phyloP scores from a whole-genome alignment of 2,329 filamentous ascomycete species.

The Chaetomiaceae sp. region DNA sequence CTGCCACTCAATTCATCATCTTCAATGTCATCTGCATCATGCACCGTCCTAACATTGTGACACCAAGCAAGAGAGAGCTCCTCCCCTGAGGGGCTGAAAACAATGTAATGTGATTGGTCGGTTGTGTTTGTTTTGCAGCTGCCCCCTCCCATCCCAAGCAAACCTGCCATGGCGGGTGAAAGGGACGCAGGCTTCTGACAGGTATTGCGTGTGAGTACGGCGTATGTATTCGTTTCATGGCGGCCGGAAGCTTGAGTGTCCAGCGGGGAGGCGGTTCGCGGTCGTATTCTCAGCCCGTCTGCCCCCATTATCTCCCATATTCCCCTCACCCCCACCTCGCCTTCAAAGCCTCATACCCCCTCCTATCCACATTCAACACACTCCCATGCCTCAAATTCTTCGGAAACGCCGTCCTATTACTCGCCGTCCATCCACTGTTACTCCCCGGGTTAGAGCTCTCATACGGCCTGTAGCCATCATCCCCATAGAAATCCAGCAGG shows the following conservation, averaged over 20 bases:
- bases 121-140: not conserved
- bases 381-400: conserved; percentile 48
- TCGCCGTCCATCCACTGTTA: conserved; percentile 44
- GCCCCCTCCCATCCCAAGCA: too few relatives aligned
- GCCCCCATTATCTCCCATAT: too few relatives aligned
- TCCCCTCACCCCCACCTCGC: conserved; percentile 32
- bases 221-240: too few relatives aligned
- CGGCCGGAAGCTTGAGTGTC: too few relatives aligned
- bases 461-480: conserved; percentile 47
- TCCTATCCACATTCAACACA: conserved; percentile 44
- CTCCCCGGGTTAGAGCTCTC: conserved; percentile 40
- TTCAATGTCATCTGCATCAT: too few relatives aligned
- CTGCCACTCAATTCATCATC: too few relatives aligned
- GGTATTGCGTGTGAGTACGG: too few relatives aligned
- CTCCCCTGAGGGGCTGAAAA: not conserved
- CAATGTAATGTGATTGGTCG: not conserved
- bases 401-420: conserved; percentile 40
- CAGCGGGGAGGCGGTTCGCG: too few relatives aligned
- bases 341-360: conserved; percentile 39
- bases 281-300: too few relatives aligned
- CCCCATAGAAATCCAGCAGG: conserved; percentile 46
- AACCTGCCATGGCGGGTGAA: not conserved
- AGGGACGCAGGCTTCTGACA: too few relatives aligned
- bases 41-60: too few relatives aligned
- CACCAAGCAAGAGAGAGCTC: not conserved